Evolutionary conservation across 225 moss, liverwort and hornwort species (phyloP).

Genomic region (Climacium dendroides): DNA sequence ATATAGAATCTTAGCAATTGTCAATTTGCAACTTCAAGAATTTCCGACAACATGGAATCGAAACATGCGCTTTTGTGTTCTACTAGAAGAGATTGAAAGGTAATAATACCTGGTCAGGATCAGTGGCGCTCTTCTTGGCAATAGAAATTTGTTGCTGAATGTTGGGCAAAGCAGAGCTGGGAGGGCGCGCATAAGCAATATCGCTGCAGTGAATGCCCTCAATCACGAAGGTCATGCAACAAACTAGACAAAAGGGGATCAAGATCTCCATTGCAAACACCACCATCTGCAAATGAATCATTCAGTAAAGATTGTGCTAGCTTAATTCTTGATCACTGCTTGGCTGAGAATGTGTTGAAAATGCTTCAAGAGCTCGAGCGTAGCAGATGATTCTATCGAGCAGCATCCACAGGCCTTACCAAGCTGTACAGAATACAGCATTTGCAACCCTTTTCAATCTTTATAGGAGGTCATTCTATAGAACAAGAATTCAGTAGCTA

Average conservation of each 20-base stretch:
- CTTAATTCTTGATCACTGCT: background rate
- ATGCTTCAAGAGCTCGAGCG: background rate
- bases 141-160: background rate
- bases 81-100: background rate
- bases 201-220: background rate
- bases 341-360: background rate
- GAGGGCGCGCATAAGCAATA: constrained; percentile 18
- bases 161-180: background rate
- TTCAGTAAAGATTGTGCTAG: background rate
- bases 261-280: background rate
- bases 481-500: background rate
- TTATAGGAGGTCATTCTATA: background rate
- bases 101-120: constrained; percentile 30
- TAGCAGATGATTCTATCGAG: background rate
- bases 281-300: background rate
- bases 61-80: background rate
- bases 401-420: background rate
- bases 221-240: background rate
- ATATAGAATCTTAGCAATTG: background rate
- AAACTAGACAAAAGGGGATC: background rate
- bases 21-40: background rate
- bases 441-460: background rate
- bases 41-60: background rate
- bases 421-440: background rate
- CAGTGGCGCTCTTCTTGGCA: background rate